Conservation (phyloP, 2,329 filamentous ascomycete species). For the Diaporthe sp. region DNA sequence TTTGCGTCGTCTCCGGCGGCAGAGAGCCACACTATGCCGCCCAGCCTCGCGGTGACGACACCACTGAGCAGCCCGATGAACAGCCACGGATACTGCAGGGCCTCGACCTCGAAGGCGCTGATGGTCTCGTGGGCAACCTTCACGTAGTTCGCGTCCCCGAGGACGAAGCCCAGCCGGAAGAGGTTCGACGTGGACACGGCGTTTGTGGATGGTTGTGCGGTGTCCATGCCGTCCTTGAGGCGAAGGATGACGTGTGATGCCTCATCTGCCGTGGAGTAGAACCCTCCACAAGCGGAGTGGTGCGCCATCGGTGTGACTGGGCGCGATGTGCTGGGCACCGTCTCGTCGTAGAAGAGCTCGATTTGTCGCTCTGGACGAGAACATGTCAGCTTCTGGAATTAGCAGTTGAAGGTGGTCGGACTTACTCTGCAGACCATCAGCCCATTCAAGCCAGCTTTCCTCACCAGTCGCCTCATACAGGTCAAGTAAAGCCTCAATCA, state of each 20-base stretch:
- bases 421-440: slow-evolving; percentile 82
- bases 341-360: slow-evolving; percentile 80
- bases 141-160: slow-evolving; percentile 76
- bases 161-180: slow-evolving; percentile 80
- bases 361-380: slow-evolving; percentile 76
- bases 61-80: slow-evolving; percentile 85
- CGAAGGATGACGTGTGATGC: slow-evolving; percentile 83
- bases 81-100: slow-evolving; percentile 92
- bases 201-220: slow-evolving; percentile 90
- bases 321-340: slow-evolving; percentile 54
- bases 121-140: slow-evolving; percentile 80
- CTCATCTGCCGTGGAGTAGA: slow-evolving; percentile 77
- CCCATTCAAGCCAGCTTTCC: slow-evolving; percentile 82
- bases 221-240: slow-evolving; percentile 96
- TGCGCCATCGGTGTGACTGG: slow-evolving; percentile 48
- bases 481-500: slow-evolving; percentile 85
- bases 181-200: slow-evolving; percentile 89
- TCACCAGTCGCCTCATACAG: slow-evolving; percentile 88
- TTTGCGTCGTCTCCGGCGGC: slow-evolving; percentile 33
- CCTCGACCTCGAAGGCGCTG: slow-evolving; percentile 89
- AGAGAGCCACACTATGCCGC: slow-evolving; percentile 63
- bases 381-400: slow-evolving; percentile 30
- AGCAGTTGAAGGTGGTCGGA: background rate
- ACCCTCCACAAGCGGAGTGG: slow-evolving; percentile 68
- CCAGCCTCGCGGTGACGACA: slow-evolving; percentile 82